Evolutionary conservation across 2,329 filamentous ascomycete species (phyloP).

Genomic region (Aspergillus fumigatiaffinis): DNA sequence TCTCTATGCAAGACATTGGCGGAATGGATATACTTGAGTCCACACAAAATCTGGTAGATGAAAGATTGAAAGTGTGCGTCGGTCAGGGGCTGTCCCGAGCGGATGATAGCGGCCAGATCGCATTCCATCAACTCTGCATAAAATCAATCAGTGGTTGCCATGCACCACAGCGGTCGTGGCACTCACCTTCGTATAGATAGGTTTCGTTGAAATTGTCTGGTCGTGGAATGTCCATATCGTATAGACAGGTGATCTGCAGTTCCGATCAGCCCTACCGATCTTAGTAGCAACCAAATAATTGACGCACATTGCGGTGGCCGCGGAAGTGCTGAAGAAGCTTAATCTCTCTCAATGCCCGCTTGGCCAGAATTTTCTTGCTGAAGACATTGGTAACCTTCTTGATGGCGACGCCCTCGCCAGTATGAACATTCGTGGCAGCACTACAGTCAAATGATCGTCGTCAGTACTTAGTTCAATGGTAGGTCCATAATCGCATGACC

Average conservation of each 20-base stretch:
- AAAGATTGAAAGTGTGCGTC: constrained; percentile 99
- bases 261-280: constrained; percentile 33
- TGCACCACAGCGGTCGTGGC: background rate
- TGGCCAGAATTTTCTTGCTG: constrained; percentile 99
- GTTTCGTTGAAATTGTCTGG: constrained; percentile 99
- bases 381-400: constrained; percentile 99
- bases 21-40: constrained; percentile 98
- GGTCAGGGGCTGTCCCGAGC: constrained; percentile 92
- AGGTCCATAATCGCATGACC: background rate
- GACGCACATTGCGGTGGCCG: constrained; percentile 74
- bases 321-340: constrained; percentile 98
- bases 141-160: constrained; percentile 4
- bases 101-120: constrained; percentile 94
- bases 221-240: constrained; percentile 98
- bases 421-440: constrained; percentile 87
- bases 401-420: constrained; percentile 90
- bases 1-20: constrained; percentile 97
- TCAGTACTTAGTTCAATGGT: constrained; percentile 11
- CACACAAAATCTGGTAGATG: constrained; percentile 99
- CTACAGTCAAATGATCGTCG: constrained; percentile 44
- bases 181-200: constrained; percentile 92
- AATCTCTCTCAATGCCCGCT: constrained; percentile 95
- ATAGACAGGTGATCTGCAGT: constrained; percentile 88
- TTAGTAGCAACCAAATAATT: background rate
- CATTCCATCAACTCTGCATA: constrained; percentile 92